Evolutionary conservation across 441 rosid species (phyloP).

Genomic region (Biscutella auriculata): DNA sequence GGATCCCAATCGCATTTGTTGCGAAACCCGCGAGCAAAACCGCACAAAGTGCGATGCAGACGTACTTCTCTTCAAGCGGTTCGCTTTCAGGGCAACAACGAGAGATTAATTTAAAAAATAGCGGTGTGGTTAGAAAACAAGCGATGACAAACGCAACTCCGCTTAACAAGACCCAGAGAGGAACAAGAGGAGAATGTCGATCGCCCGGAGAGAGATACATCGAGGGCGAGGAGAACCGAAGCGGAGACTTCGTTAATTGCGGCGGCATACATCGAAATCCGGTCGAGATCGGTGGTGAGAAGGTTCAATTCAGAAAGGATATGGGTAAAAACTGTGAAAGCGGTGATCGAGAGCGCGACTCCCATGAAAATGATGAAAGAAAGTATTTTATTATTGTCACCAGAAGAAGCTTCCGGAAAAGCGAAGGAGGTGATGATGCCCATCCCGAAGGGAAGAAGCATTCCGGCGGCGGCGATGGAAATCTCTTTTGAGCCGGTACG

Average conservation of each 20-base stretch:
- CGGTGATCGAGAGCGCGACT: conserved; percentile 26
- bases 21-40: conserved; percentile 32
- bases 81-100: conserved; percentile 35
- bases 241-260: conserved; percentile 39
- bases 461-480: too few relatives aligned
- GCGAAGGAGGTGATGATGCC: too few relatives aligned
- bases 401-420: too few relatives aligned
- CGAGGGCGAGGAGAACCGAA: conserved; percentile 41
- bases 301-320: conserved; percentile 42
- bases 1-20: conserved; percentile 35
- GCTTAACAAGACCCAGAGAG: conserved; percentile 34
- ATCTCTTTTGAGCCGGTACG: too few relatives aligned
- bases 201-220: conserved; percentile 25
- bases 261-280: conserved; percentile 34
- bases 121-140: conserved; percentile 19
- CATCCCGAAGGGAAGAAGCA: too few relatives aligned
- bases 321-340: conserved; percentile 40
- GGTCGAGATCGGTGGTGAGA: conserved; percentile 33
- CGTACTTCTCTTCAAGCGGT: conserved; percentile 29
- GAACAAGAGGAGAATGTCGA: conserved; percentile 22
- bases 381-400: too few relatives aligned
- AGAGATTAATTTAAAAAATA: conserved; percentile 26
- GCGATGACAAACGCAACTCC: conserved; percentile 23
- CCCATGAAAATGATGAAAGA: too few relatives aligned
- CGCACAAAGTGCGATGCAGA: conserved; percentile 21